Percentiles rank a stretch among this genome's conserved stretches.
phyloP scores from a whole-genome alignment of 2,329 filamentous ascomycete species.

The Raffaelea arxii region DNA sequence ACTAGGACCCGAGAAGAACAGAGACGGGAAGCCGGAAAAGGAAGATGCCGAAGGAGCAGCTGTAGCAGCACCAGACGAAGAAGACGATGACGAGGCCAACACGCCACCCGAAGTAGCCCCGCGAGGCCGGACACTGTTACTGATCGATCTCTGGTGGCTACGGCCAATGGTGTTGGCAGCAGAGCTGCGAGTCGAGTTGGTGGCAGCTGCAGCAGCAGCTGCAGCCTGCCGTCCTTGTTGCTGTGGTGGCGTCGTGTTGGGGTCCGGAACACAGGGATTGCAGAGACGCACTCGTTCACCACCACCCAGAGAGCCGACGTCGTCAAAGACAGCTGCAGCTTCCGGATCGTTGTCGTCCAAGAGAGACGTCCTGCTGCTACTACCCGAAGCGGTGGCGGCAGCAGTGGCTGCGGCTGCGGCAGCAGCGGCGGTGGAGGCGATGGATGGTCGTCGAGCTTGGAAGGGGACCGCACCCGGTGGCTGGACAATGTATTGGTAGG shows the following conservation, averaged over 20 bases:
- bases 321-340: background rate
- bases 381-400: background rate
- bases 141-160: conserved; percentile 3
- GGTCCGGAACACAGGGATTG: conserved; percentile 53
- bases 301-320: conserved; percentile 30
- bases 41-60: too few relatives aligned
- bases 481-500: conserved; percentile 83
- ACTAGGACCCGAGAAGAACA: too few relatives aligned
- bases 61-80: too few relatives aligned
- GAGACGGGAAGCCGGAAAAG: too few relatives aligned
- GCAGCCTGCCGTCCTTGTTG: conserved; percentile 4
- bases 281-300: conserved; percentile 51
- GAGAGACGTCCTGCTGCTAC: background rate
- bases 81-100: too few relatives aligned
- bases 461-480: too few relatives aligned
- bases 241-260: conserved; percentile 47
- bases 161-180: too few relatives aligned
- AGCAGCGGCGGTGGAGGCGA: background rate
- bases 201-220: background rate
- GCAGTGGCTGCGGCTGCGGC: background rate
- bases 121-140: too few relatives aligned
- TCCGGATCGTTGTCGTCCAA: background rate
- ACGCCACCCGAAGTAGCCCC: too few relatives aligned
- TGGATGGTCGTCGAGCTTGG: too few relatives aligned
- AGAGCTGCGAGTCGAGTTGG: background rate